Percentiles rank a stretch among this genome's conserved stretches.
Conservation (phyloP, 176 grass and related monocot genomes). For the Oryza glaberrima region DNA sequence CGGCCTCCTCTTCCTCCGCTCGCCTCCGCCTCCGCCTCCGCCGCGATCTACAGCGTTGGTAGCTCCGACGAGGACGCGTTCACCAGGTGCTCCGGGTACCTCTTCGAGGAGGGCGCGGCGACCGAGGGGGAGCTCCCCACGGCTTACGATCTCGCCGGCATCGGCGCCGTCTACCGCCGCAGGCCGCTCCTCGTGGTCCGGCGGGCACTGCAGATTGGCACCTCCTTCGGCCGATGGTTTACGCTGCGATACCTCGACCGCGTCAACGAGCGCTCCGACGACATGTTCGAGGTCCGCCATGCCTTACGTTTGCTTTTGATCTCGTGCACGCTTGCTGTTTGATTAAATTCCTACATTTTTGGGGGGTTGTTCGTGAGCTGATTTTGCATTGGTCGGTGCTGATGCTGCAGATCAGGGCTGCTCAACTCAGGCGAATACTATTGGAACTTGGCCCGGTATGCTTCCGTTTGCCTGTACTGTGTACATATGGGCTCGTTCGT, state of each 20-base stretch:
- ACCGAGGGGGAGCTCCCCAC: constrained; percentile 65
- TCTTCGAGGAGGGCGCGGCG: constrained; percentile 68
- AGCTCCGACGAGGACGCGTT: constrained; percentile 71
- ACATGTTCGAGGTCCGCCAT: constrained; percentile 72
- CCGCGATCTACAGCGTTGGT: background rate
- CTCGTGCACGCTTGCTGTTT: constrained; percentile 18
- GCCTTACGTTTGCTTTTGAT: background rate
- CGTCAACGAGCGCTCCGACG: constrained; percentile 65
- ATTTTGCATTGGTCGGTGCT: constrained; percentile 44
- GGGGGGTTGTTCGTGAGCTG: constrained; percentile 5
- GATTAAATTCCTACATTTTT: constrained; percentile 15
- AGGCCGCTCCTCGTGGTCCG: constrained; percentile 87
- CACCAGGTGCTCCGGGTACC: constrained; percentile 87
- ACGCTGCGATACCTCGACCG: constrained; percentile 67
- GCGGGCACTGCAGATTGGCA: constrained; percentile 67
- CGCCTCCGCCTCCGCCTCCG: constrained; percentile 13
- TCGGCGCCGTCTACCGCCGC: constrained; percentile 72
- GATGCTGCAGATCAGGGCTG: constrained; percentile 67
- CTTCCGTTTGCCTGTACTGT: background rate
- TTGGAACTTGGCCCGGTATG: constrained; percentile 87
- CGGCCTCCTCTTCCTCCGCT: background rate
- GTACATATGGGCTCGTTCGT: constrained; percentile 17
- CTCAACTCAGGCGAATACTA: constrained; percentile 81
- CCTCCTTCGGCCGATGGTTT: constrained; percentile 90
- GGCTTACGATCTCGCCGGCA: constrained; percentile 54